phyloP scores from a whole-genome alignment of 2,329 filamentous ascomycete genomes.

The Talaromyces sp. region DNA sequence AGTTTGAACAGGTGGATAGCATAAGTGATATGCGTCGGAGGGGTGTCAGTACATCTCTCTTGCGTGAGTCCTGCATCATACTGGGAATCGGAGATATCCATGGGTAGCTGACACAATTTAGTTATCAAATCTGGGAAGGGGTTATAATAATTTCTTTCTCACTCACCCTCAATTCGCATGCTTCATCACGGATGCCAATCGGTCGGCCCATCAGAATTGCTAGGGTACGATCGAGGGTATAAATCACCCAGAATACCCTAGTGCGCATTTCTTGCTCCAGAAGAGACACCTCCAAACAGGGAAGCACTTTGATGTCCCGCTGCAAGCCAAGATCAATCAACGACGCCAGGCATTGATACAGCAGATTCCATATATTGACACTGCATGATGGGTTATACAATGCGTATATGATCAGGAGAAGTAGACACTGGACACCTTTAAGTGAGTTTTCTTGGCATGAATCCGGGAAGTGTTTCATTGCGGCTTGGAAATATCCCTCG shows the following conservation, averaged over 20 bases:
- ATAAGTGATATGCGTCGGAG: conserved; percentile 32
- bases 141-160: conserved; percentile 17
- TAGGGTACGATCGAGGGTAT: conserved; percentile 47
- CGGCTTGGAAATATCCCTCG: conserved; percentile 47
- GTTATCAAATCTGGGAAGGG: conserved; percentile 3
- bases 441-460: conserved; percentile 47
- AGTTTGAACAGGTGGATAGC: conserved; percentile 45
- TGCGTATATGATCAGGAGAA: conserved; percentile 42
- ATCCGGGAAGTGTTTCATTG: conserved; percentile 43
- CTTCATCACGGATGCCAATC: conserved; percentile 51
- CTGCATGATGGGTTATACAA: conserved; percentile 46
- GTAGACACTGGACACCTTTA: conserved; percentile 45
- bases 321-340: conserved; percentile 50
- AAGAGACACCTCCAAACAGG: conserved; percentile 35
- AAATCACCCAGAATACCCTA: conserved; percentile 52
- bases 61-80: conserved; percentile 12
- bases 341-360: conserved; percentile 51
- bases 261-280: conserved; percentile 52
- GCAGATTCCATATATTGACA: conserved; percentile 51
- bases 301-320: conserved; percentile 41
- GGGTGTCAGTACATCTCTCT: conserved; percentile 11
- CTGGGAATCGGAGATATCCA: conserved; percentile 3
- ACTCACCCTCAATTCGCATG: conserved; percentile 47
- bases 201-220: conserved; percentile 54
- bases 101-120: not conserved